Evolutionary conservation across 2,329 filamentous ascomycete species (phyloP).

Genomic region (Fusarium dimerum): DNA sequence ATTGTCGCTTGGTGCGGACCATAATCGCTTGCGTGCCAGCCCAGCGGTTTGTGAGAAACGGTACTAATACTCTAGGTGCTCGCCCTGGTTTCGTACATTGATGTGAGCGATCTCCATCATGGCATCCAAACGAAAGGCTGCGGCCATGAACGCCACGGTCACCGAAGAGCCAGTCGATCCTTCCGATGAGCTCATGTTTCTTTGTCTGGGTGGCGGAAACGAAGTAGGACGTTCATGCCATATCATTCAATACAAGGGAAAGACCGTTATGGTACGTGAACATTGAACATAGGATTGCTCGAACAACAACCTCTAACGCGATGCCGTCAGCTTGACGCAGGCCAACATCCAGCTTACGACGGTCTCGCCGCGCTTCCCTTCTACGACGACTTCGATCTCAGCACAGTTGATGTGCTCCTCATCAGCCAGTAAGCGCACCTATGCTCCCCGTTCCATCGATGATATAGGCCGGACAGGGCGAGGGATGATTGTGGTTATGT

Average conservation of each 20-base stretch:
- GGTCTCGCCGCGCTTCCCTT: conserved; percentile 92
- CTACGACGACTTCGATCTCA: conserved; percentile 98
- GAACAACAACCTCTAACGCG: conserved; percentile 19
- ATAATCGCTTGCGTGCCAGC: conserved; percentile 4
- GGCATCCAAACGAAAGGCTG: conserved; percentile 91
- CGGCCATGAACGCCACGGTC: conserved; percentile 65
- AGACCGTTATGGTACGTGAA: conserved; percentile 86
- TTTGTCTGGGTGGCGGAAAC: conserved; percentile 92
- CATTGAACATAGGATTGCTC: conserved; percentile 1
- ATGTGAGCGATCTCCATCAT: conserved; percentile 50
- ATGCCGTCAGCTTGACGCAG: conserved; percentile 77
- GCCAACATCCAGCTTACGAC: conserved; percentile 95
- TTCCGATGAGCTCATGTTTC: conserved; percentile 90
- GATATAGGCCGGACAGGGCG: conserved; percentile 31
- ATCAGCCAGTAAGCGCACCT: conserved; percentile 89
- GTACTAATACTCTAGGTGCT: conserved; percentile 18
- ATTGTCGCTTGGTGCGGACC: conserved; percentile 10
- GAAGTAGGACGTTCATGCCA: conserved; percentile 97
- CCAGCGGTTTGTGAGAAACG: conserved; percentile 3
- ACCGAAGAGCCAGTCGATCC: conserved; percentile 89
- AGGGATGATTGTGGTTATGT: conserved; percentile 30
- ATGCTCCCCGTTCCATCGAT: conserved; percentile 17
- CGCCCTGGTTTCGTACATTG: not conserved
- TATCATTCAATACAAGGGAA: conserved; percentile 98
- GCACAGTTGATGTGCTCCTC: conserved; percentile 92